These are phyloP conservation scores for Penicillium sp. DNA, from an alignment of 2,329 filamentous ascomycete species.

Conservation along the genomic window DNA sequence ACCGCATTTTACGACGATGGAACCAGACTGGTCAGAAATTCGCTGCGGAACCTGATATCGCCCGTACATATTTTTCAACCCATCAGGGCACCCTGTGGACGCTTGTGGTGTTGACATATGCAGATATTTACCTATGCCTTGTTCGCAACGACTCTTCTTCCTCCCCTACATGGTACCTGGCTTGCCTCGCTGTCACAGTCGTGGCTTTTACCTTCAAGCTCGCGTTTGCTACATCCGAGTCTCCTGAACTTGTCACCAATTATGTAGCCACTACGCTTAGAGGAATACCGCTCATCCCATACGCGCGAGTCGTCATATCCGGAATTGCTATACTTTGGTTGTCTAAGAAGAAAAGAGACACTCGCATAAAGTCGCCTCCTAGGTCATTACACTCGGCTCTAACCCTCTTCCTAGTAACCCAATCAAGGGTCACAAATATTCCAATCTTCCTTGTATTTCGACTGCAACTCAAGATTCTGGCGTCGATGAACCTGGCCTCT, in stretches of 20 bases:
- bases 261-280: constrained; percentile 44
- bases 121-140: constrained; percentile 59
- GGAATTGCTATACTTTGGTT: constrained; percentile 45
- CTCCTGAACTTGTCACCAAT: constrained; percentile 73
- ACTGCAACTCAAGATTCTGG: constrained; percentile 61
- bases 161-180: constrained; percentile 29
- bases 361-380: constrained; percentile 22
- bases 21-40: constrained; percentile 98
- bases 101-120: constrained; percentile 72
- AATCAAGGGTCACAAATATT: constrained; percentile 83
- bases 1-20: constrained; percentile 77
- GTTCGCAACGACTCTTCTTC: constrained; percentile 31
- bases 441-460: constrained; percentile 81
- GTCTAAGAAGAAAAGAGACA: constrained; percentile 21
- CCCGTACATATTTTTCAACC: constrained; percentile 69
- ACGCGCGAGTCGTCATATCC: constrained; percentile 58
- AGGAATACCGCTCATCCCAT: constrained; percentile 51
- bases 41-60: constrained; percentile 86
- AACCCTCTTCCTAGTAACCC: constrained; percentile 80
- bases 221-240: constrained; percentile 83
- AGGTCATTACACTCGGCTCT: constrained; percentile 66
- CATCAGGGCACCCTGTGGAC: constrained; percentile 74
- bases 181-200: constrained; percentile 51
- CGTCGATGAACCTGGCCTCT: constrained; percentile 45
- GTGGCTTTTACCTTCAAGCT: constrained; percentile 84